Evolutionary conservation across 2,329 filamentous ascomycete genomes (phyloP).

Genomic region (Onygena corvina): DNA sequence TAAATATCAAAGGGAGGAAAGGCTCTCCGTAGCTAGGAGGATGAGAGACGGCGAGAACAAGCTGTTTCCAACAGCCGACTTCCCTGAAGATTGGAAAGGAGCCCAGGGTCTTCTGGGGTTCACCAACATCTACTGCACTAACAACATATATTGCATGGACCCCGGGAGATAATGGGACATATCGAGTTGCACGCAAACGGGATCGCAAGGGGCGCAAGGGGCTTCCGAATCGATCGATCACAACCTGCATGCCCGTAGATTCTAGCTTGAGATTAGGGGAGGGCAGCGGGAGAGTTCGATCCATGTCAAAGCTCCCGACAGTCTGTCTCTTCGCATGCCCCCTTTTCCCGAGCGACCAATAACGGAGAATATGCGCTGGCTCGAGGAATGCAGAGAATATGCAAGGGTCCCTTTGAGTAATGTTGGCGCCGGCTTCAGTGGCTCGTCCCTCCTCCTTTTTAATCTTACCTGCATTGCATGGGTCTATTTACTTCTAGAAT

Average conservation of each 20-base stretch:
- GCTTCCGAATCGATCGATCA: not conserved
- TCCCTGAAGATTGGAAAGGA: slow-evolving; percentile 6
- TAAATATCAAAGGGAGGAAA: too few relatives aligned
- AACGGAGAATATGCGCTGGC: slow-evolving; percentile 4
- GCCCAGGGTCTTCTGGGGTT: not conserved
- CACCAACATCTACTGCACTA: slow-evolving; percentile 5
- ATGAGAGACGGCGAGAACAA: not conserved
- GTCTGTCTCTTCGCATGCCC: slow-evolving; percentile 6
- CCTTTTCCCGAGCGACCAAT: slow-evolving; percentile 6
- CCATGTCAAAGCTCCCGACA: slow-evolving; percentile 4
- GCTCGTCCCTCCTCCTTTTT: not conserved
- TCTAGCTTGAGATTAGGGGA: not conserved
- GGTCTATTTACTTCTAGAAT: slow-evolving; percentile 6
- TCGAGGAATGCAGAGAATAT: slow-evolving; percentile 5
- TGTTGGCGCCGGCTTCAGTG: not conserved
- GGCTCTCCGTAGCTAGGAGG: too few relatives aligned
- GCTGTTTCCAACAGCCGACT: not conserved
- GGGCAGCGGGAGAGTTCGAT: slow-evolving; percentile 2
- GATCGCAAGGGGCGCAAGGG: not conserved
- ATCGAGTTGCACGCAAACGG: not conserved
- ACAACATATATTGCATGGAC: slow-evolving; percentile 3
- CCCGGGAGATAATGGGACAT: not conserved
- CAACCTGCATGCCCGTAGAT: not conserved
- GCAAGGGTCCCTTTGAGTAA: slow-evolving; percentile 4
- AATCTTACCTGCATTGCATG: slow-evolving; percentile 7